phyloP scores from a whole-genome alignment of 306 rosid species.

The Ochetophila trinervis region DNA sequence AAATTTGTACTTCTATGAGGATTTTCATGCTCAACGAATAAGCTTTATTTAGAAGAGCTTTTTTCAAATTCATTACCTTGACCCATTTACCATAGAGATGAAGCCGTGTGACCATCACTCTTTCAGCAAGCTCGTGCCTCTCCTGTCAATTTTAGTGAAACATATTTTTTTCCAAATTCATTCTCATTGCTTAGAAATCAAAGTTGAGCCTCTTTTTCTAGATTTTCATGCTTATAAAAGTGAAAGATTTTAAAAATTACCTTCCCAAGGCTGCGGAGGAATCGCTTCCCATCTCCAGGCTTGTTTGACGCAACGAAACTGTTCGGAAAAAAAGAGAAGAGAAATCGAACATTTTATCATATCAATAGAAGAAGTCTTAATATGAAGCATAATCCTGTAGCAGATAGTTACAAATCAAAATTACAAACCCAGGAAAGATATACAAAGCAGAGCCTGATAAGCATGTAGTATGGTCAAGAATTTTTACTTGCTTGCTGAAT shows the following conservation, averaged over 20 bases:
- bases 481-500: no score
- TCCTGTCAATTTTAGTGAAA: conserved; percentile 47
- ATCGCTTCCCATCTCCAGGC: conserved; percentile 73
- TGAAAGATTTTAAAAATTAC: conserved; percentile 35
- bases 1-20: conserved; percentile 5
- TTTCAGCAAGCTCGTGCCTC: conserved; percentile 85
- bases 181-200: no score
- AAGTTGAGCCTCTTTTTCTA: background rate
- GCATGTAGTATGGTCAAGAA: no score
- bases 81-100: conserved; percentile 91
- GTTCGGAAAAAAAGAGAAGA: background rate
- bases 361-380: no score
- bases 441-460: no score
- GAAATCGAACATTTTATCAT: no score
- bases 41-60: background rate
- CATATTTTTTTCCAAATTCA: no score
- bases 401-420: no score
- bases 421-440: no score
- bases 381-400: no score
- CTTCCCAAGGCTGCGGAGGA: conserved; percentile 77
- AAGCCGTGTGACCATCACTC: conserved; percentile 96
- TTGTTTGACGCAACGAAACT: conserved; percentile 79
- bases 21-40: background rate
- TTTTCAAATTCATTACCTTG: conserved; percentile 50
- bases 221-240: conserved; percentile 11